Conservation (phyloP, 139 green algal species). For the Picochlorum costavermella region DNA sequence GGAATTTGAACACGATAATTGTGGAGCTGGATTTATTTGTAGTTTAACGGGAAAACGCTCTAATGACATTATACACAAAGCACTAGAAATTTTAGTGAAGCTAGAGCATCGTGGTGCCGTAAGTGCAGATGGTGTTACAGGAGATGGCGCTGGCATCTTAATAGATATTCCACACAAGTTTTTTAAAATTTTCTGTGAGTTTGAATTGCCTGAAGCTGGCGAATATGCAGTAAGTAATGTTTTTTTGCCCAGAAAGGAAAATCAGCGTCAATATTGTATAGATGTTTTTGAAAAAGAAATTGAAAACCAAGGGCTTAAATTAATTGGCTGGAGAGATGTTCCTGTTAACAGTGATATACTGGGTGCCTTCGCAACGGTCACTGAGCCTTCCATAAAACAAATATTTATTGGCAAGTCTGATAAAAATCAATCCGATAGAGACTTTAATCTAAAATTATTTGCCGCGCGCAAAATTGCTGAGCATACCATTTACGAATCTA, state of each 20-base stretch:
- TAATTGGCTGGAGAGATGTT: constrained; percentile 92
- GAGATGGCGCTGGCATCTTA: constrained; percentile 96
- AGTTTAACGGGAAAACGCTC: too few relatives aligned
- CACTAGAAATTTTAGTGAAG: too few relatives aligned
- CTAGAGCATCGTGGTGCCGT: constrained; percentile 98
- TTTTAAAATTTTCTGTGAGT: constrained; percentile 66
- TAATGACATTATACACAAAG: too few relatives aligned
- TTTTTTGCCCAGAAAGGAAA: constrained; percentile 89
- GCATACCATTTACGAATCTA: constrained; percentile 44
- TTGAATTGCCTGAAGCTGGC: constrained; percentile 39
- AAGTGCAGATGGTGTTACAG: constrained; percentile 90
- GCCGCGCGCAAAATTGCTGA: constrained; percentile 88
- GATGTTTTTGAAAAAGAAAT: constrained; percentile 67
- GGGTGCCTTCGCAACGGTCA: constrained; percentile 74
- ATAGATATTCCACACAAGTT: constrained; percentile 92
- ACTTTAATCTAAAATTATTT: constrained; percentile 92
- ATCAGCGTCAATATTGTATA: constrained; percentile 49
- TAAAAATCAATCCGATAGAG: constrained; percentile 50
- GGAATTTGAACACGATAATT: too few relatives aligned
- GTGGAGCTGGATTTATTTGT: too few relatives aligned
- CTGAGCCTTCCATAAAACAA: constrained; percentile 86
- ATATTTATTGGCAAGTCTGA: constrained; percentile 28
- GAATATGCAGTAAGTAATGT: constrained; percentile 88
- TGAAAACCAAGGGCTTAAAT: constrained; percentile 62
- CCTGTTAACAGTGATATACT: constrained; percentile 79